Conservation (phyloP, 2,329 filamentous ascomycete species). For the Alternaria longipes region DNA sequence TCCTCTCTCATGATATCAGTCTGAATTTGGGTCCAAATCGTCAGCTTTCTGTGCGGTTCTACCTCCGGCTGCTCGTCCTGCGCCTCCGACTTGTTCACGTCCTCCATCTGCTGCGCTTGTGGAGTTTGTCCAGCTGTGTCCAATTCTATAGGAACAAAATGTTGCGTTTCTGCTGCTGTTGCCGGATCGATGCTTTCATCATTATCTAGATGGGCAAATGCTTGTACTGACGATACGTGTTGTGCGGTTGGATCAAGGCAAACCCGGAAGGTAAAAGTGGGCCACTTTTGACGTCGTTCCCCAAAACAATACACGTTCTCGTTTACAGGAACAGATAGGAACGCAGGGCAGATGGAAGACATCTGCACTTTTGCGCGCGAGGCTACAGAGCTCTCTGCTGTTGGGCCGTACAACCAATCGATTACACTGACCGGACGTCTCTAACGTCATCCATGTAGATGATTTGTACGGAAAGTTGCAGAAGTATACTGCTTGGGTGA, state of each 20-base stretch:
- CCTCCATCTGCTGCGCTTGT: not conserved
- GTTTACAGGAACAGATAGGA: not conserved
- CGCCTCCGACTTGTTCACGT: not conserved
- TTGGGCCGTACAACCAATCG: not conserved
- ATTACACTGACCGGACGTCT: not conserved
- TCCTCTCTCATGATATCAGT: not conserved
- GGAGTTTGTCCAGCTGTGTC: not conserved
- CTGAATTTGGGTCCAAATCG: not conserved
- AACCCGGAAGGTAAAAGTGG: not conserved
- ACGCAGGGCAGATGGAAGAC: not conserved
- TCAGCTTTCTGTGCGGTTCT: no score
- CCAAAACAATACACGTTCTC: not conserved
- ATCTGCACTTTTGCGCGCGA: not conserved
- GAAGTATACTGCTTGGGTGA: no score
- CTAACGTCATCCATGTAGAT: no score
- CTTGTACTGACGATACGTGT: not conserved
- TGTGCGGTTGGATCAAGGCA: no score
- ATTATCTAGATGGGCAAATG: not conserved
- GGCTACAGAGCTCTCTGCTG: not conserved
- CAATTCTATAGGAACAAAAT: not conserved
- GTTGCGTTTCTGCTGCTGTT: not conserved
- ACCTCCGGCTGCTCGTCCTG: not conserved
- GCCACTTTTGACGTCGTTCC: not conserved
- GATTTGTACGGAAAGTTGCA: no score
- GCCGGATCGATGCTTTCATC: not conserved